Evolutionary conservation across 2,329 filamentous ascomycete species (phyloP).

Genomic region (Alternaria gaisen): DNA sequence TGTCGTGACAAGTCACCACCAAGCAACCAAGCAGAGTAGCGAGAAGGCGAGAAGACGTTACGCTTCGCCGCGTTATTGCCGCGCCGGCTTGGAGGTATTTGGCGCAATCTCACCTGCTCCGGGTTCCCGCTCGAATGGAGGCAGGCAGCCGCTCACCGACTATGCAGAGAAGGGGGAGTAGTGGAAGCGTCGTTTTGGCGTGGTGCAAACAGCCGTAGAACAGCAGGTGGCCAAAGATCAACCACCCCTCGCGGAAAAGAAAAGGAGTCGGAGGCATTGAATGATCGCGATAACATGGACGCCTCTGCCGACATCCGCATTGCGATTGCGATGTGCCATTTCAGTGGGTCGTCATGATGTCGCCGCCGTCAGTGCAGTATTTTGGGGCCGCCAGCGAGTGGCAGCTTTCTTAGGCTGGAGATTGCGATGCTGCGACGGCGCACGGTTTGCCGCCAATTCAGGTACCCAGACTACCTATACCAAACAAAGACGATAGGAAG

Average conservation of each 20-base stretch:
- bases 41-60: neutral
- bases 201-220: neutral
- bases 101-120: conserved; percentile 19
- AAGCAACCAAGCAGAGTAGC: conserved; percentile 9
- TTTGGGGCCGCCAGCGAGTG: conserved; percentile 2
- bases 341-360: conserved; percentile 10
- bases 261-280: neutral
- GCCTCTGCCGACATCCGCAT: conserved; percentile 14
- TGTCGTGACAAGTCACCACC: conserved; percentile 5
- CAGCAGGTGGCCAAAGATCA: conserved; percentile 4
- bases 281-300: conserved; percentile 1
- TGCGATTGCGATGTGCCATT: conserved; percentile 14
- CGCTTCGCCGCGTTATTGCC: conserved; percentile 15
- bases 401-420: neutral
- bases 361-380: neutral
- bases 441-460: conserved; percentile 10
- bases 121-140: conserved; percentile 7
- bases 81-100: conserved; percentile 17
- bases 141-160: conserved; percentile 8
- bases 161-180: neutral
- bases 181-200: neutral
- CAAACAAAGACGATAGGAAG: conserved; percentile 3
- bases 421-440: conserved; percentile 13
- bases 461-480: conserved; percentile 3
- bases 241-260: conserved; percentile 2